Percentiles rank a stretch among this genome's conserved stretches.
These are phyloP conservation scores for Terana coerulea DNA, from an alignment of 768 basidiomycete species.

Conservation along the genomic window DNA sequence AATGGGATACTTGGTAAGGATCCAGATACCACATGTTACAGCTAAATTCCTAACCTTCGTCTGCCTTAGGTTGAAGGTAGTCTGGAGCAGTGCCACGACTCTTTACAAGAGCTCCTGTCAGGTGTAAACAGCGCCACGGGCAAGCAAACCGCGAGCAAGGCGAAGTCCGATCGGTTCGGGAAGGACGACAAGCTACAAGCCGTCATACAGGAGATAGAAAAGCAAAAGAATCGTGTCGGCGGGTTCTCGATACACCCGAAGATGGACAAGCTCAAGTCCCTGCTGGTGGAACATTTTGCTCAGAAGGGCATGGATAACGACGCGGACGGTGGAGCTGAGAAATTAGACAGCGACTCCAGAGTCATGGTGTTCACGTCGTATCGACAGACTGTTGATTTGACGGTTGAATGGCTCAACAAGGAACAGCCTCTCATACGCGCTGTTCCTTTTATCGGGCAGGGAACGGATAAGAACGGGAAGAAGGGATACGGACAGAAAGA, in stretches of 20 bases:
- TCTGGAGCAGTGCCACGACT: conserved; percentile 58
- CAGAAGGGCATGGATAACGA: conserved; percentile 42
- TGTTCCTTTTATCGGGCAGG: conserved; percentile 88
- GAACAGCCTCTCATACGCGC: conserved; percentile 79
- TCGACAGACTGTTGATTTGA: conserved; percentile 86
- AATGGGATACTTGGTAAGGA: conserved; percentile 82
- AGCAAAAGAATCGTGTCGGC: conserved; percentile 40
- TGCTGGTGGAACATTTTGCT: conserved; percentile 80
- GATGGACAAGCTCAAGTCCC: conserved; percentile 74
- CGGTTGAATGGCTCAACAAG: conserved; percentile 73
- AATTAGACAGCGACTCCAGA: conserved; percentile 43
- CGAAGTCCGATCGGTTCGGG: conserved; percentile 30
- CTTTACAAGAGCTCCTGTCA: conserved; percentile 48
- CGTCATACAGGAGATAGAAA: conserved; percentile 64
- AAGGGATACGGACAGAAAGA: conserved; percentile 90
- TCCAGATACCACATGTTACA: neutral
- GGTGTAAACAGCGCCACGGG: conserved; percentile 34
- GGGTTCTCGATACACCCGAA: conserved; percentile 82
- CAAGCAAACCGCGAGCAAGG: conserved; percentile 30
- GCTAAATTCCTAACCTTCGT: conserved; percentile 7
- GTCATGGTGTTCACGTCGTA: conserved; percentile 96
- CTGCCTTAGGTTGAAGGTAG: conserved; percentile 76
- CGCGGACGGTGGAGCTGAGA: conserved; percentile 9
- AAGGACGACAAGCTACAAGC: conserved; percentile 59
- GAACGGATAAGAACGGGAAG: conserved; percentile 76